phyloP scores from a whole-genome alignment of 2,329 filamentous ascomycete species.

The Triangularia verruculosa region DNA sequence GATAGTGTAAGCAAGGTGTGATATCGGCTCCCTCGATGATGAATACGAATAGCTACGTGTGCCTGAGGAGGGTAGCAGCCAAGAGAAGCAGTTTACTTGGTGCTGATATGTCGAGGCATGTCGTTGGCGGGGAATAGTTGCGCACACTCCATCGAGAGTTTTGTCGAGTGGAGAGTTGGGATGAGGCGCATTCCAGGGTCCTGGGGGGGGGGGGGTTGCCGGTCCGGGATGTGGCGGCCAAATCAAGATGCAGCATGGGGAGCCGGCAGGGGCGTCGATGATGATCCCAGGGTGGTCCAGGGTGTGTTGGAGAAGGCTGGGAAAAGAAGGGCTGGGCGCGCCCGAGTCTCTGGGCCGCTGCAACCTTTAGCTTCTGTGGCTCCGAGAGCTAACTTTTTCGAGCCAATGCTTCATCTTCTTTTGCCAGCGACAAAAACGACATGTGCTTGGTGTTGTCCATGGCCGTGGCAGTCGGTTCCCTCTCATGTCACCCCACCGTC shows the following conservation, averaged over 20 bases:
- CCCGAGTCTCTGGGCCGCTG: conserved; percentile 10
- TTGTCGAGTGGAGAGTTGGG: not conserved
- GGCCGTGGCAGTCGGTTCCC: not conserved
- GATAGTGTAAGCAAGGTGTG: not conserved
- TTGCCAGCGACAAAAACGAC: not conserved
- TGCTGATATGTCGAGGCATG: conserved; percentile 2
- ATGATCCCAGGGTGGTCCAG: not conserved
- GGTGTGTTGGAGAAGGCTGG: not conserved
- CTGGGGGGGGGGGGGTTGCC: conserved; percentile 3
- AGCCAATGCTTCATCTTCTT: not conserved
- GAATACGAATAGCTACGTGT: not conserved
- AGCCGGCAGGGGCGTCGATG: conserved; percentile 10
- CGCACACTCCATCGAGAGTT: not conserved
- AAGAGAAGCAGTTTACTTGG: conserved; percentile 6
- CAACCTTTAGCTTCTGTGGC: conserved; percentile 5
- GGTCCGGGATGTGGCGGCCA: conserved; percentile 16
- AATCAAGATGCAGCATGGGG: conserved; percentile 17
- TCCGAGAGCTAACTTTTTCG: not conserved
- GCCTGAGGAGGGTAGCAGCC: not conserved
- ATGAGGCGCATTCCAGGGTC: conserved; percentile 2
- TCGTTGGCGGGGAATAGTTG: not conserved
- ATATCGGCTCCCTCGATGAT: not conserved
- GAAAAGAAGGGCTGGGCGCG: conserved; percentile 1
- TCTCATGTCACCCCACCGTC: conserved; percentile 8
- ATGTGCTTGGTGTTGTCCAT: not conserved